Evolutionary conservation across 108 stramenopile species (phyloP).

Genomic region (Nitzschia inconspicua): DNA sequence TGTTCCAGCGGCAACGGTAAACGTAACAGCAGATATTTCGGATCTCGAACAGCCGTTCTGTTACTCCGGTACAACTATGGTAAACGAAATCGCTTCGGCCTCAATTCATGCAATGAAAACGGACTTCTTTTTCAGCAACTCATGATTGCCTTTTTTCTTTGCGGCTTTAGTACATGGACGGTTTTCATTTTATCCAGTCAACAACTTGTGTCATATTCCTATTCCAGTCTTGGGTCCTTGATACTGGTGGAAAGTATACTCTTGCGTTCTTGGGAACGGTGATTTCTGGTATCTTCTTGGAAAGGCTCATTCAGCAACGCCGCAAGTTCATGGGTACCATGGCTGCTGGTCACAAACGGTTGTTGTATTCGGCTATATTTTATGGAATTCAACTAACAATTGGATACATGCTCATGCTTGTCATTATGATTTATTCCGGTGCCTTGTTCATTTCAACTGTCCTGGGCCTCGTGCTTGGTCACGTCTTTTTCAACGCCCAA

Average conservation of each 20-base stretch:
- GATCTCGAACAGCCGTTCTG: conserved; percentile 37
- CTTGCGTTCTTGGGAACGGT: conserved; percentile 54
- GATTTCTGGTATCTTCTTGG: conserved; percentile 51
- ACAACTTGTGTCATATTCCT: conserved; percentile 75
- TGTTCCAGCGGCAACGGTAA: not conserved
- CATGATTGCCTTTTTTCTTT: too few relatives aligned
- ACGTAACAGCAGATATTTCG: conserved; percentile 1
- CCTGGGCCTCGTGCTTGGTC: conserved; percentile 67
- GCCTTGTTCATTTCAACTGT: conserved; percentile 63
- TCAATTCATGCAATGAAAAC: too few relatives aligned
- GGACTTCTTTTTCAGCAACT: too few relatives aligned
- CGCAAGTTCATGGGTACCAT: conserved; percentile 37
- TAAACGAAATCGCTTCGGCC: too few relatives aligned
- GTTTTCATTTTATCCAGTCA: conserved; percentile 61
- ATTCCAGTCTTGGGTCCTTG: conserved; percentile 63
- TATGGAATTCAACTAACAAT: conserved; percentile 77
- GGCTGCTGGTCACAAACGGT: conserved; percentile 33
- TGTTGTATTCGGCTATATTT: conserved; percentile 46
- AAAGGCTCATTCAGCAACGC: conserved; percentile 51
- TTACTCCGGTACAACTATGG: conserved; percentile 80
- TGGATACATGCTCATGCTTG: conserved; percentile 82
- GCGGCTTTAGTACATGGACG: conserved; percentile 91
- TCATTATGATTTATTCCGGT: conserved; percentile 77
- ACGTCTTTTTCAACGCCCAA: conserved; percentile 72
- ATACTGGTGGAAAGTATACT: conserved; percentile 46